Base-by-base conservation (phyloP, 306 rosid genomes). In the Gillenia trifoliata region DNA sequence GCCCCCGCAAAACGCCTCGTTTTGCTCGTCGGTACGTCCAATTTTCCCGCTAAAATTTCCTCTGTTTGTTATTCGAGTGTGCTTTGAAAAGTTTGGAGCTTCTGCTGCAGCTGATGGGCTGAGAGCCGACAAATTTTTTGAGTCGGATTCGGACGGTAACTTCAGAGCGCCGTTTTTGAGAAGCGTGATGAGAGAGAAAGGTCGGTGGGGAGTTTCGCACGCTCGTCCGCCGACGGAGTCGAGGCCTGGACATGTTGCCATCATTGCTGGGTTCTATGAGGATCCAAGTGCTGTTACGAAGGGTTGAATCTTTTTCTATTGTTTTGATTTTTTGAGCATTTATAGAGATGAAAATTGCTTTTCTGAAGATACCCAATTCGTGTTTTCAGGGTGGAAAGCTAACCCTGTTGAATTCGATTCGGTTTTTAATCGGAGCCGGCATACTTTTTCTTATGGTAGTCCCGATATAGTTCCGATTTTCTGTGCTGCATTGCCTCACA, bases 201-300 rank as follows among this genome's bases (percentile, higher is more conserved):
- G 96, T 62, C 92, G 98, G n/a, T 92, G 96, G 98, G 98, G 98
- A 55, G 94, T 92, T 52, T 92, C 98, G 56, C 98, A 92, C 80
- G 98, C 98, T 71, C 90, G 98, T 71, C 98, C 98, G 64, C 98
- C 98, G 7, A 92, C 98, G 5, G 98, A 92, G 83, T 92, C 98
- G 6, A 87, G 98, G 78, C 98, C 98, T 22, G 96, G 98, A 30
- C 98, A 90, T 77, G 98, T 88, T 75, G 70, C 98, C 65, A 75
- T 92, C 22, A 92, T 92, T 62, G 94, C 96, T 19, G 98, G 98
- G n/a, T 90, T 92, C 77, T 92, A 92, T 72, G 98, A 92, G 79
- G 98, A 92, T 81, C 98, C 98, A 36, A 92, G 98, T 77, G 98
- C 98, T 20, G 98, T 92, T 5, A 88, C 96, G 12, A 92, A 92